A percentile compares a stretch with the other conserved stretches of the same genome.
Evolutionary conservation across 768 basidiomycete genomes (phyloP).

Genomic region (Gloeopeniophorella convolvens): DNA sequence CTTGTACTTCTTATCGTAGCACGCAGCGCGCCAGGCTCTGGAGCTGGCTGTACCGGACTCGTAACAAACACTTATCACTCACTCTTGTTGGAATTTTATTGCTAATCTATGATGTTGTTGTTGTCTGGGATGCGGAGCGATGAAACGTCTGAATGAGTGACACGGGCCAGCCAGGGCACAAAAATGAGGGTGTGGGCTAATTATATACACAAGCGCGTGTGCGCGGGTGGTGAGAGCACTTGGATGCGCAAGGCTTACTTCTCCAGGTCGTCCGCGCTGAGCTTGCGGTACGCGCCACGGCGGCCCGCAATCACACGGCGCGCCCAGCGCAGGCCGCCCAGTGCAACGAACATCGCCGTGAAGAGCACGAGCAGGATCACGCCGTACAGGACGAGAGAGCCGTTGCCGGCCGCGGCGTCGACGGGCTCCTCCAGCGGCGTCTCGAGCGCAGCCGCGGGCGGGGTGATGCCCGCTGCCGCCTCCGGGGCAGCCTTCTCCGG

Average conservation of each 20-base stretch:
- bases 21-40: neutral
- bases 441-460: neutral
- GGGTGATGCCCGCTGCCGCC: constrained; percentile 2
- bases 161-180: neutral
- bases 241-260: no score
- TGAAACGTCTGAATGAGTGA: neutral
- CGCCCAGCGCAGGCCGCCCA: constrained; percentile 17
- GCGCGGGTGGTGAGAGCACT: no score
- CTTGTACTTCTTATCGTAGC: neutral
- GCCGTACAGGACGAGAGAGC: constrained; percentile 30
- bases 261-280: constrained; percentile 11
- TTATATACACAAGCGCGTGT: no score
- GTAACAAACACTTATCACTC: no score
- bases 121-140: no score
- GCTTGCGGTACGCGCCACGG: constrained; percentile 15
- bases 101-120: neutral
- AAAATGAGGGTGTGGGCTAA: no score
- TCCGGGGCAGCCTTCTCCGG: constrained; percentile 16
- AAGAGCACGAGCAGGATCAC: constrained; percentile 22
- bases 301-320: constrained; percentile 9
- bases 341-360: constrained; percentile 9
- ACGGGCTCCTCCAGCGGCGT: constrained; percentile 16
- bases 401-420: constrained; percentile 13
- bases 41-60: neutral
- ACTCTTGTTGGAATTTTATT: neutral